Evolutionary conservation across 2,329 filamentous ascomycete genomes (phyloP), one percentile per base, ranked within the genome.

Genomic region (Arachnopeziza araneosa): DNA sequence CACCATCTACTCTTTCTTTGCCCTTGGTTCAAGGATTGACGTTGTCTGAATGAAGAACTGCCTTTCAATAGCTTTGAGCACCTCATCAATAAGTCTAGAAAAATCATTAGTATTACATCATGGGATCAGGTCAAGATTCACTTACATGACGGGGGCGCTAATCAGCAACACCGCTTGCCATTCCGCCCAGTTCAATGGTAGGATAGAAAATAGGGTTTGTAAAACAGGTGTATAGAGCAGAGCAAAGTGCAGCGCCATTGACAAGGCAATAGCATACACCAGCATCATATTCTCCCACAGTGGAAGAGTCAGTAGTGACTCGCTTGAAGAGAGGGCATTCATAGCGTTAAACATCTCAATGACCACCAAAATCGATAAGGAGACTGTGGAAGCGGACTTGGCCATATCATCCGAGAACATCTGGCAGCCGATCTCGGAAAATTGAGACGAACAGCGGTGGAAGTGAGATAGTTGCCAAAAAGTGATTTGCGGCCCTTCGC

Each of bases 281-380:
- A 99, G 87, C 83, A 96, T 95, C 88, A 96, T 95, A 79, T 99
- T 99, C 73, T 93, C 86, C 93, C 93, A 97, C n/a, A 99, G 80
- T 10, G 93, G 93, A 64, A 99, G 84, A 1, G 93, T 97, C 59
- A 99, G 77, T 14, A 99, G 85, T 19, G 91, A 96, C 77, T 99
- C 95, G 75, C 91, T 96, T 0, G 92, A 96, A 1, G 92, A 97
- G 32, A 99, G 83, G 0, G 93, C 95, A 73, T 99, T 99, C 89
- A 98, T 93, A 69, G 95, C 95, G 77, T 99, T 99, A 73, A 99
- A 84, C 95, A 99, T 99, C 79, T 99, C 95, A 71, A 99, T 98
- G 62, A 97, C 92, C 52, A 99, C 95, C 21, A 99, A 83, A 70
- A 89, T 89, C 2, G 91, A 96, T 63, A 99, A 83, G 7, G 92